Evolutionary conservation across 768 basidiomycete genomes (phyloP).

Genomic region (Mycena galopus): DNA sequence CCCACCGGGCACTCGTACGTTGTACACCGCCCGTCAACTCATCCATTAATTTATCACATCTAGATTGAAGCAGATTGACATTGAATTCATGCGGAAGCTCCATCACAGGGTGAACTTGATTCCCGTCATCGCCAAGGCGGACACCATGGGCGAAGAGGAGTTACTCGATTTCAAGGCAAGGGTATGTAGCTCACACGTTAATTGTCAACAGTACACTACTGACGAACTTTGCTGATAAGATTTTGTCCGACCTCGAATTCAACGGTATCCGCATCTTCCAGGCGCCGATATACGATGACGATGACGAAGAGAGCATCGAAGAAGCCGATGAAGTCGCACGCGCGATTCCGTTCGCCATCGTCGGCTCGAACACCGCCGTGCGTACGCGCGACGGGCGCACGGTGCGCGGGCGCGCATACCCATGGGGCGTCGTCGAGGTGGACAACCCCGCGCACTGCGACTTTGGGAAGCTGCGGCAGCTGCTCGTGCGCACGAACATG

Average conservation of each 20-base stretch:
- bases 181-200: constrained; percentile 63
- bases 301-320: constrained; percentile 97
- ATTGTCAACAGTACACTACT: neutral
- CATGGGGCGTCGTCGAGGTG: constrained; percentile 99
- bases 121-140: constrained; percentile 97
- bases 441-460: constrained; percentile 99
- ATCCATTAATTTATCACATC: neutral
- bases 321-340: constrained; percentile 97
- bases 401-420: constrained; percentile 95
- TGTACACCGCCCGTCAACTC: neutral
- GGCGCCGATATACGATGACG: constrained; percentile 96
- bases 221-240: constrained; percentile 58
- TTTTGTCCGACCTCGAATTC: constrained; percentile 93
- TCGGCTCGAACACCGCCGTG: constrained; percentile 90
- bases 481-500: constrained; percentile 99
- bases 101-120: constrained; percentile 99
- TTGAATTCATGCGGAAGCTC: constrained; percentile 98
- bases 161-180: constrained; percentile 92
- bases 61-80: constrained; percentile 96
- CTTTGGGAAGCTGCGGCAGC: constrained; percentile 98
- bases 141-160: constrained; percentile 98
- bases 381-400: constrained; percentile 87
- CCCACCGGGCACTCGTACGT: constrained; percentile 97
- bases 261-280: constrained; percentile 98
- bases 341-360: constrained; percentile 99